Base-by-base conservation (phyloP, 2,329 filamentous ascomycete genomes). In the Pyrenophora tritici-repentis region DNA sequence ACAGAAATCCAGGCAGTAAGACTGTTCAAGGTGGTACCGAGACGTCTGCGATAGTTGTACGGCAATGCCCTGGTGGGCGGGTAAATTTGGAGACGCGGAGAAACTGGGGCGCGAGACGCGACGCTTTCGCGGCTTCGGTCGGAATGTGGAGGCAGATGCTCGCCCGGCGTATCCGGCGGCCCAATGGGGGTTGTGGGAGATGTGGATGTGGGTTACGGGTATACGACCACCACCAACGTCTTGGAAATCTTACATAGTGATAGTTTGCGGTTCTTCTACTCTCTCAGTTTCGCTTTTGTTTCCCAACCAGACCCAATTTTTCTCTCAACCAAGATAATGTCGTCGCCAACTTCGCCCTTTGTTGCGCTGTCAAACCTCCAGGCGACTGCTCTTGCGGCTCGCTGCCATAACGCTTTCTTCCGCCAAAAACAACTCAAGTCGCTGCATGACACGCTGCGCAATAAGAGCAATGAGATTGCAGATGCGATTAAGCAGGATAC, bases 321-420 rank as follows among this genome's bases (percentile, higher is more conserved):
- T 26, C 17, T 18, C 36, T 26, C 17, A 9, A 31, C 12, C 38
- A 37, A 38, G 31, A 29, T 43, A 42, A 59, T 61, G 50, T 29
- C 55, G 40, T 59, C 62, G 18, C 53, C 55, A 14, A 39, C 50
- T 13, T 58, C 56, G 14, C 67, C 71, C 24, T 59, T 63, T 38
- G 46, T 48, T 29, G 53, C 60, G 33, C 35, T 73, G 34, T 62
- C 61, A 43, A 58, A 56, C 22, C 59, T 79, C 10, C 68, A 73
- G 42, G 73, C 74, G 4, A 75, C 78, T 7, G 73, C 76, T 9
- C 74, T 77, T 8, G 77, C 81, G 42, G 75, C 75, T 20, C 73
- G 78, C 41, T 72, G 74, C 9, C 68, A 75, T 39, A 81, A 78
- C 52, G 56, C 76, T n/a, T 74, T 73, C 50, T 79, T 78, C 51